A percentile compares a stretch with the other conserved stretches of the same genome.
Evolutionary conservation across 2,329 filamentous ascomycete genomes (phyloP).

Genomic region (Curvularia sp.): DNA sequence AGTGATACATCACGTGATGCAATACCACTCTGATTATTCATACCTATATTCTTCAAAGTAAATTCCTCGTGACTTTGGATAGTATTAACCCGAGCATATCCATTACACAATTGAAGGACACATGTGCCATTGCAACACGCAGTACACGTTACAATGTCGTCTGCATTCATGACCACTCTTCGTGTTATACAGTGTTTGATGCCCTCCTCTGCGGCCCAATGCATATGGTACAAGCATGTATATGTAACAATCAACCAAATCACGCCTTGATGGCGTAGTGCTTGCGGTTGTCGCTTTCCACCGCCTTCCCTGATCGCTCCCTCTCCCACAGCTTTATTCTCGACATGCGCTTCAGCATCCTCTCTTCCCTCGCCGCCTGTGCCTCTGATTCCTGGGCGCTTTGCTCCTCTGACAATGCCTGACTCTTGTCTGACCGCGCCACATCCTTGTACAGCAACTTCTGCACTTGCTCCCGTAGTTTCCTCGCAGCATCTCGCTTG

Average conservation of each 20-base stretch:
- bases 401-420: constrained; percentile 7
- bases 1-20: not conserved
- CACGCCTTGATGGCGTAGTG: constrained; percentile 33
- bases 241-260: constrained; percentile 14
- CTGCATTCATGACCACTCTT: not conserved
- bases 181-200: constrained; percentile 7
- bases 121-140: not conserved
- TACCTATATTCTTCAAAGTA: not conserved
- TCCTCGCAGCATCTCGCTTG: constrained; percentile 26
- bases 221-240: constrained; percentile 30
- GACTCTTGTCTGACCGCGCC: constrained; percentile 6
- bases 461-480: constrained; percentile 37
- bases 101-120: not conserved
- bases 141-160: not conserved
- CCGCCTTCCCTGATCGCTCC: constrained; percentile 31
- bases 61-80: not conserved
- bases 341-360: constrained; percentile 49
- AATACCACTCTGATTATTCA: no score
- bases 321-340: constrained; percentile 47
- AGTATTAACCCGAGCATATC: not conserved
- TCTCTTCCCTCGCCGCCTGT: constrained; percentile 14
- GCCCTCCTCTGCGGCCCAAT: constrained; percentile 7
- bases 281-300: constrained; percentile 26
- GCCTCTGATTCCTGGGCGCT: constrained; percentile 14
- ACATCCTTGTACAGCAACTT: constrained; percentile 32